A percentile compares a stretch with the other conserved stretches of the same genome.
Evolutionary conservation across 2,329 filamentous ascomycete species (phyloP).

Genomic region (Cercospora zeae-maydis): DNA sequence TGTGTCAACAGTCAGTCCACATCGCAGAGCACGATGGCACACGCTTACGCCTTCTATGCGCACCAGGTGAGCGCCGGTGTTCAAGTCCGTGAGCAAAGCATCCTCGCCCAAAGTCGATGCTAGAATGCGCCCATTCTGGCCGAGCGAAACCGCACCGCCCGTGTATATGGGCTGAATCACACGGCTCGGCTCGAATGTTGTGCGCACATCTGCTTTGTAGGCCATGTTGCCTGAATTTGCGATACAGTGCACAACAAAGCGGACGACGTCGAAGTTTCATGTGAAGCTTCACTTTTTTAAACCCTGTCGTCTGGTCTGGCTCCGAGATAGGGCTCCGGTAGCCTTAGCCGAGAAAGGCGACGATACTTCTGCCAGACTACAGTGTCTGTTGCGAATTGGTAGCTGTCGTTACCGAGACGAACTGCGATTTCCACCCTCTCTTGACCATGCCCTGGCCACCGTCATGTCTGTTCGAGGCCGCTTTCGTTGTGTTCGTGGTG

Average conservation of each 20-base stretch:
- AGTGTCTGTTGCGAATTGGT: no score
- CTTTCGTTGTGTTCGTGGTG: no score
- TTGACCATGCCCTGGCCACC: not conserved
- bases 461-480: no score
- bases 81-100: conserved; percentile 79
- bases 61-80: conserved; percentile 75
- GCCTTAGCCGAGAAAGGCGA: not conserved
- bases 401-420: no score
- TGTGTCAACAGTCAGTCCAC: conserved; percentile 41
- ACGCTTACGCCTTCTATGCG: conserved; percentile 76
- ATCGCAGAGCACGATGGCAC: conserved; percentile 1
- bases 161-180: conserved; percentile 92
- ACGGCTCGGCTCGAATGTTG: conserved; percentile 79
- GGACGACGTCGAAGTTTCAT: conserved; percentile 12
- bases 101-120: conserved; percentile 91
- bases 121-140: conserved; percentile 74
- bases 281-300: conserved; percentile 18
- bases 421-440: not conserved
- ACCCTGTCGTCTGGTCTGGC: not conserved
- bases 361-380: not conserved
- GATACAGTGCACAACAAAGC: not conserved
- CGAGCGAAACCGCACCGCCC: conserved; percentile 80
- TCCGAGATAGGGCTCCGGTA: not conserved
- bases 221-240: conserved; percentile 40
- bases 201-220: conserved; percentile 63